Evolutionary conservation across 2,329 filamentous ascomycete species (phyloP), one percentile per base, ranked within the genome.

Genomic region (Aureobasidium uvarum): DNA sequence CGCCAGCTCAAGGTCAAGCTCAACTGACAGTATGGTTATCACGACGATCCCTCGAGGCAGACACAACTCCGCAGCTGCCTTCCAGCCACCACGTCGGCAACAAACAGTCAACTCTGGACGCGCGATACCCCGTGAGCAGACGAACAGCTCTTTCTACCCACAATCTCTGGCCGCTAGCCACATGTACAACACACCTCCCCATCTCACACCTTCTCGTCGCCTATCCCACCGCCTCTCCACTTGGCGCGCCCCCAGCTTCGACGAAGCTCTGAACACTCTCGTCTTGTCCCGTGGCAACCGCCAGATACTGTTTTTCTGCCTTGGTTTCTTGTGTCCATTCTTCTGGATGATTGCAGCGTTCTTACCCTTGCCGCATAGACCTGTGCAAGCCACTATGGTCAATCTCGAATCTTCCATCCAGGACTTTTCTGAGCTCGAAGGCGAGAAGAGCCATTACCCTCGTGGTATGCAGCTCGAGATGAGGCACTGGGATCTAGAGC

Each of bases 301-400:
- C 5, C 75, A 77, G 55, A 73, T 76, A 45, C 66, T 76, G 10
- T 68, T 75, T 23, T 77, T 77, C 67, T 70, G 70, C 18, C 67
- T 75, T 8, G 75, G 75, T 38, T 77, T 77, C 68, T 54, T 76
- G 6, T 72, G 71, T 56, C 75, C 75, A 3, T 48, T 75, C 2
- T 67, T 73, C 45, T 77, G 75, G 75, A 74, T 76, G 67, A 38
- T 77, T 1, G 75, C 69, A 5, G 74, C 75, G 1, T 66, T 75
- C 1, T 67, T 77, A 33, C 75, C 75, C 10, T 66, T 77, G 28
- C 75, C 75, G 10, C 66, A 70, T 20, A 69, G 69, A 11, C 72
- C 71, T 2, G 31, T 69, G 6, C 68, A 65, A 58, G 66, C 65
- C 4, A 71, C 67, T 33, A 69, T 72, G 55, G 72, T 71, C 39